Evolutionary conservation across 306 rosid species (phyloP), one percentile per base, ranked within the genome.

Genomic region (Echinosophora koreensis): DNA sequence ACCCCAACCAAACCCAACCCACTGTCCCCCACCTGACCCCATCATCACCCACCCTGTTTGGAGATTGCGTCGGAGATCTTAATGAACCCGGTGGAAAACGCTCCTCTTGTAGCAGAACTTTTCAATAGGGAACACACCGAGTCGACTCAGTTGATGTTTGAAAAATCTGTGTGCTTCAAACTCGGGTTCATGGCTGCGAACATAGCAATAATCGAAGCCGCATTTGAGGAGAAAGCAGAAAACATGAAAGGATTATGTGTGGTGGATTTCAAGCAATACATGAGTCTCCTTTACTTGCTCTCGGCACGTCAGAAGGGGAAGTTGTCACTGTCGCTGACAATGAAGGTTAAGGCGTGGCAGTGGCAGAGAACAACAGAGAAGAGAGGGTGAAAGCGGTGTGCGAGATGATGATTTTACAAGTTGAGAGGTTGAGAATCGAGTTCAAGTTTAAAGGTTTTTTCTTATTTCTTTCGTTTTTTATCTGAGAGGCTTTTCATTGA

Each of bases 101-200:
- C 87, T 0, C 88, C 92, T 0, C 82, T 88, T 0, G 79, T 84
- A 2, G 5, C 0, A 3, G 96, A 87, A 82, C 84, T 95, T 7
- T 92, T 80, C 58, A 10, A 63, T 1, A 69, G 6, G 9, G 97
- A 92, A 35, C 96, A 95, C 57, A 58, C 87, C 27, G 90, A 83
- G 78, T 86, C 99, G 62, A 92, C 92, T 60, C 97, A 92, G 83
- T 27, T 71, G n/a, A 81, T 95, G 5, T 71, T 85, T 18, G 90
- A 90, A 0, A 18, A 84, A 32, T 88, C 92, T 0, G 81, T 89
- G 0, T 95, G 96, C 61, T 92, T 89, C 74, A 58, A 41, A 54
- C 81, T 82, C 3, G 91, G 91, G 38, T 80, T 90, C 84, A 77
- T 81, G 88, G 97, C 96, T 1, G 97, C 96, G n/a, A 90, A 90